Percentiles rank a stretch among this genome's conserved stretches.
Conservation (phyloP, 2,329 filamentous ascomycete species). For the Colletotrichum sidae region DNA sequence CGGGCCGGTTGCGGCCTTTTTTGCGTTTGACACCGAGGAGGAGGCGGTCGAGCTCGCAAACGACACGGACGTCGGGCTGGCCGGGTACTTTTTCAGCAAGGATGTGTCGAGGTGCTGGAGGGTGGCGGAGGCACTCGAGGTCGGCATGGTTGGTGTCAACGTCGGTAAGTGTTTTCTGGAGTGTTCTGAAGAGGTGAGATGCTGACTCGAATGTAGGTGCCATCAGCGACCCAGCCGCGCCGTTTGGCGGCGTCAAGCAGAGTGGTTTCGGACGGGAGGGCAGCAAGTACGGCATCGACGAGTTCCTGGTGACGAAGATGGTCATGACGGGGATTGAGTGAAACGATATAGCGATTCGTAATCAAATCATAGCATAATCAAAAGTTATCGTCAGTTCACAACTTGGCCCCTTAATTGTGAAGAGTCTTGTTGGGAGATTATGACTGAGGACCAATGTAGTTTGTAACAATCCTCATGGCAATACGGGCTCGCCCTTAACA, state of each 20-base stretch:
- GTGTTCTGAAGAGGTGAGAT: neutral
- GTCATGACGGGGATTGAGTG: constrained; percentile 36
- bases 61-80: constrained; percentile 70
- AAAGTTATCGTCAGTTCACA: too few relatives aligned
- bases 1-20: constrained; percentile 57
- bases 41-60: constrained; percentile 58
- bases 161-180: constrained; percentile 51
- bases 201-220: constrained; percentile 13
- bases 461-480: too few relatives aligned
- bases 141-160: constrained; percentile 69
- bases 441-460: too few relatives aligned
- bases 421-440: too few relatives aligned
- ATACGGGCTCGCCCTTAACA: too few relatives aligned
- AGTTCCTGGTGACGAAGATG: constrained; percentile 38
- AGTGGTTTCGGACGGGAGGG: constrained; percentile 60
- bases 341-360: neutral
- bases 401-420: too few relatives aligned
- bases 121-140: constrained; percentile 67
- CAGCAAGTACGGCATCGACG: constrained; percentile 50
- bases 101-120: constrained; percentile 63
- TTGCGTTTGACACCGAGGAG: constrained; percentile 55
- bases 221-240: constrained; percentile 53
- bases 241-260: constrained; percentile 61
- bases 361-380: too few relatives aligned
- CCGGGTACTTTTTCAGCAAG: constrained; percentile 70